Evolutionary conservation across 805 yeast genomes (phyloP).

Genomic region (Zygosaccharomyces gambellarensis): DNA sequence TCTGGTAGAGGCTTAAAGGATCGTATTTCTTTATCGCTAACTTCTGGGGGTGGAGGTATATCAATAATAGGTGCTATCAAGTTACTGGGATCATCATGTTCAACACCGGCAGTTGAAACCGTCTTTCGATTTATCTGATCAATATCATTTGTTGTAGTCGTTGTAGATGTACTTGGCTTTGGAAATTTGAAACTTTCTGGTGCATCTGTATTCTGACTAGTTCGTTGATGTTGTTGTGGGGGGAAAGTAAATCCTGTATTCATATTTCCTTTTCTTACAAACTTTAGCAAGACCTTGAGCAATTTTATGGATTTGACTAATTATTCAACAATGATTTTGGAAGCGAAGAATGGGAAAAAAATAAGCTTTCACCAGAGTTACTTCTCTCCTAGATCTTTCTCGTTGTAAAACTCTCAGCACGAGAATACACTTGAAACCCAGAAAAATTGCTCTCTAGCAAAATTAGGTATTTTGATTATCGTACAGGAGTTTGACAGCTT

Average conservation of each 20-base stretch:
- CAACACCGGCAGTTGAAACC: neutral
- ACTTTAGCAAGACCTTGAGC: neutral
- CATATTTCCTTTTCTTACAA: slow-evolving; percentile 13
- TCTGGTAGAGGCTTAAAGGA: neutral
- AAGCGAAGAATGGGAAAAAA: neutral
- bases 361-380: no score
- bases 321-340: no score
- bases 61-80: slow-evolving; percentile 9
- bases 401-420: no score
- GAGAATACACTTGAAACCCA: no score
- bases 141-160: neutral
- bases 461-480: no score
- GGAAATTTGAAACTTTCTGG: slow-evolving; percentile 9
- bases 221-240: slow-evolving; percentile 11
- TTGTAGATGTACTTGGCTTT: neutral
- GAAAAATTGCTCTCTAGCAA: no score
- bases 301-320: no score
- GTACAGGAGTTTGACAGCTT: no score
- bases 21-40: slow-evolving; percentile 3
- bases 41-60: slow-evolving; percentile 14
- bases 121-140: neutral
- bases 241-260: slow-evolving; percentile 30
- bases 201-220: neutral
- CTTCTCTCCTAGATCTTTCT: no score
- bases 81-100: neutral